A percentile compares a stretch with the other conserved stretches of the same genome.
Evolutionary conservation across 495 filamentous ascomycete species (phyloP).

Genomic region (Podospora tetraspora): DNA sequence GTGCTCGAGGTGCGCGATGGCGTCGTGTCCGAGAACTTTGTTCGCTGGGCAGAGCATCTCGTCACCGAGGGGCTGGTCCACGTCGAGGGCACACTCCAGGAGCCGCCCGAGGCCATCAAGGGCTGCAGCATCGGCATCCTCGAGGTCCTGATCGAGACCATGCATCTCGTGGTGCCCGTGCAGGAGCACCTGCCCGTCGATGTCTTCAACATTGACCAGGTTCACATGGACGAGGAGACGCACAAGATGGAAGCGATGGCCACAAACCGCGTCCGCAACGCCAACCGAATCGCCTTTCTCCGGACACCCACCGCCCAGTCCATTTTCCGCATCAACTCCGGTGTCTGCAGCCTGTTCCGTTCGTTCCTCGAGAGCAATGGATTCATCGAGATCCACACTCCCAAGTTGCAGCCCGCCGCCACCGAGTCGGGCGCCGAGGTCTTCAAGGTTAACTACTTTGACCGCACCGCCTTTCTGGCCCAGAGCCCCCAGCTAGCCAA

Average conservation of each 20-base stretch:
- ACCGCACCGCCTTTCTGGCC: slow-evolving; percentile 78
- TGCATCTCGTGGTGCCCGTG: slow-evolving; percentile 60
- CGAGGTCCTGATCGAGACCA: slow-evolving; percentile 73
- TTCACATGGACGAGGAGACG: slow-evolving; percentile 36
- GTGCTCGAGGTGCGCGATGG: slow-evolving; percentile 56
- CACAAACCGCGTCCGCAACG: slow-evolving; percentile 49
- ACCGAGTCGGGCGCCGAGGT: slow-evolving; percentile 91
- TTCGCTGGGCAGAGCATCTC: slow-evolving; percentile 78
- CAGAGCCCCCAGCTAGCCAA: slow-evolving; percentile 93
- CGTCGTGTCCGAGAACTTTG: slow-evolving; percentile 69
- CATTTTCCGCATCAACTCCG: slow-evolving; percentile 75
- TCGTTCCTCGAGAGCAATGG: slow-evolving; percentile 68
- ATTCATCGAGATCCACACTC: slow-evolving; percentile 89
- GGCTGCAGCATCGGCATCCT: slow-evolving; percentile 69
- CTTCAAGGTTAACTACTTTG: slow-evolving; percentile 95
- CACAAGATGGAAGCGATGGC: slow-evolving; percentile 37
- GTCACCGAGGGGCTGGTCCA: slow-evolving; percentile 76
- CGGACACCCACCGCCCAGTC: slow-evolving; percentile 80
- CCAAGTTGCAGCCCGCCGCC: slow-evolving; percentile 83
- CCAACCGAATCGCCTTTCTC: slow-evolving; percentile 81
- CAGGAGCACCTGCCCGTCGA: slow-evolving; percentile 69
- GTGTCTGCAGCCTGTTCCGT: slow-evolving; percentile 74
- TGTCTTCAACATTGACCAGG: slow-evolving; percentile 45
- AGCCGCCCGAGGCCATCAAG: slow-evolving; percentile 68
- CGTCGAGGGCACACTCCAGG: slow-evolving; percentile 69